phyloP scores from a whole-genome alignment of 2,329 filamentous ascomycete genomes.

The Sporothrix pseudoabietina region DNA sequence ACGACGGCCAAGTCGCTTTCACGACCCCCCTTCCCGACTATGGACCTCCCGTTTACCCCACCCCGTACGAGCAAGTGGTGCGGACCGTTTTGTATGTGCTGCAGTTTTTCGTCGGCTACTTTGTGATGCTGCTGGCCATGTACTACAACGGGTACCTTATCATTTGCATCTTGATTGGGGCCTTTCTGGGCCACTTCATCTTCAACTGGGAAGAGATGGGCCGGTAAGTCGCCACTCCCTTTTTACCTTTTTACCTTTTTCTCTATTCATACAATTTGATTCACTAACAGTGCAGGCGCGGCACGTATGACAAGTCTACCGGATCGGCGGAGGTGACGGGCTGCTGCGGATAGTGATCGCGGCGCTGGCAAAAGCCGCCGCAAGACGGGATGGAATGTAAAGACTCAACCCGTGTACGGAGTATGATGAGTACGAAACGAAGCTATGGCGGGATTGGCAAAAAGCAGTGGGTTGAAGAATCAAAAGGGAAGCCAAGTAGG shows the following conservation, averaged over 20 bases:
- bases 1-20: not conserved
- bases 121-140: slow-evolving; percentile 72
- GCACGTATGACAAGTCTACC: not conserved
- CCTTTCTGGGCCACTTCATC: slow-evolving; percentile 70
- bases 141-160: slow-evolving; percentile 74
- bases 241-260: not conserved
- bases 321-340: not conserved
- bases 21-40: too few relatives aligned
- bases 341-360: not conserved
- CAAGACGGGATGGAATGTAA: not conserved
- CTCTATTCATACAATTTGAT: not conserved
- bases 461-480: not conserved
- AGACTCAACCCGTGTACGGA: not conserved
- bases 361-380: too few relatives aligned
- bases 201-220: slow-evolving; percentile 68
- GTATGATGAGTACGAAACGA: too few relatives aligned
- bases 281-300: not conserved
- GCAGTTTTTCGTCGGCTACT: slow-evolving; percentile 75
- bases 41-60: slow-evolving; percentile 54
- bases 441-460: not conserved
- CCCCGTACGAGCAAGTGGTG: slow-evolving; percentile 64
- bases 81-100: slow-evolving; percentile 68
- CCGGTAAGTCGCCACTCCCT: slow-evolving; percentile 30
- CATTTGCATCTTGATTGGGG: slow-evolving; percentile 77
- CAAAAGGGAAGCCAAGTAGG: not conserved